Evolutionary conservation across 345 rosid genomes (phyloP).

Genomic region (Ceriops decandra): DNA sequence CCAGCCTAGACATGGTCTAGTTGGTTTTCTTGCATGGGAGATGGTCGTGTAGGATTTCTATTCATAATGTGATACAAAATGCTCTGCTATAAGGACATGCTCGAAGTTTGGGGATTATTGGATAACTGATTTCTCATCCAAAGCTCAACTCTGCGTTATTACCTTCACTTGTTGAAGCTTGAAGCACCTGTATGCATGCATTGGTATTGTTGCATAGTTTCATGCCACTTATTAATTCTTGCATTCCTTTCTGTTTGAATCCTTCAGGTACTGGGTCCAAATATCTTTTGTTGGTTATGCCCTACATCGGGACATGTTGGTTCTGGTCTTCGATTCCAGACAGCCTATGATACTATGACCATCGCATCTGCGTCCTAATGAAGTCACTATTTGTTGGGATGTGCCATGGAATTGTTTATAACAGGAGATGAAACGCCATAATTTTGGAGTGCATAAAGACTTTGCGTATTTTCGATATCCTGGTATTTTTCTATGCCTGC

Average conservation of each 20-base stretch:
- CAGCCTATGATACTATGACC: conserved; percentile 46
- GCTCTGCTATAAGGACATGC: too few species aligned
- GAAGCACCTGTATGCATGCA: too few species aligned
- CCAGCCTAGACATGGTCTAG: too few species aligned
- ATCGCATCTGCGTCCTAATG: conserved; percentile 32
- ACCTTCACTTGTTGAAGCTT: too few species aligned
- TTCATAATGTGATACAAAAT: too few species aligned
- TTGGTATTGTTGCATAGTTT: neutral
- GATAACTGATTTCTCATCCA: too few species aligned
- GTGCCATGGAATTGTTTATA: conserved; percentile 13
- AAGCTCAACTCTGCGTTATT: too few species aligned
- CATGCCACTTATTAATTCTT: neutral
- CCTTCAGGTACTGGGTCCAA: conserved; percentile 75
- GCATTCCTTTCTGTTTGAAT: conserved; percentile 5
- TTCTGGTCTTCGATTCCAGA: conserved; percentile 69
- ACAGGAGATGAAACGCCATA: neutral
- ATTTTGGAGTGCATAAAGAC: conserved; percentile 1
- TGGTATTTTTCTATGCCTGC: too few species aligned
- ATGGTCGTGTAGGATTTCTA: too few species aligned
- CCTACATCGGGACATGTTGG: conserved; percentile 62
- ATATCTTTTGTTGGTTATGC: conserved; percentile 69
- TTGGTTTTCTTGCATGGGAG: too few species aligned
- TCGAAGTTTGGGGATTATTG: too few species aligned
- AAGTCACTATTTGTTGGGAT: conserved; percentile 7
- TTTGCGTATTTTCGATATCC: neutral